Evolutionary conservation across 768 basidiomycete species (phyloP).

Genomic region (Galerina sulciceps): DNA sequence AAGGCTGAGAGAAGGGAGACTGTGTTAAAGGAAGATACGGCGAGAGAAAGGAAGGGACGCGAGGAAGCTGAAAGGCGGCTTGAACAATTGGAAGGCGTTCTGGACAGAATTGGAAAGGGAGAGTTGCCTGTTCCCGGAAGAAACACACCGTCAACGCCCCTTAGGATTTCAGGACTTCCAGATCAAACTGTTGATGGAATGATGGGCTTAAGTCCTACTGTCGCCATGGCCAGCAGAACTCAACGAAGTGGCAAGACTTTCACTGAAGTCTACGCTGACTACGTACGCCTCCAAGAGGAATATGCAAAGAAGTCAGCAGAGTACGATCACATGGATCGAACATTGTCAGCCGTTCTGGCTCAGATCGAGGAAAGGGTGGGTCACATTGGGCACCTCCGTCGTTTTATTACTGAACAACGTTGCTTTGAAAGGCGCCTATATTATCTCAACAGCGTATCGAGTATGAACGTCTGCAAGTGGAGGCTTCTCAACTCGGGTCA

Average conservation of each 20-base stretch:
- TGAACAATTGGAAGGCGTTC: slow-evolving; percentile 73
- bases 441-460: slow-evolving; percentile 89
- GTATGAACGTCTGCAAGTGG: slow-evolving; percentile 81
- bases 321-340: slow-evolving; percentile 83
- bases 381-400: background rate
- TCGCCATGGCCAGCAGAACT: slow-evolving; percentile 80
- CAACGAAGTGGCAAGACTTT: slow-evolving; percentile 89
- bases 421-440: slow-evolving; percentile 74
- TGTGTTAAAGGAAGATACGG: slow-evolving; percentile 68
- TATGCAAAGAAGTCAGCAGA: slow-evolving; percentile 79
- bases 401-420: background rate
- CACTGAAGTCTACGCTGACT: slow-evolving; percentile 93
- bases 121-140: slow-evolving; percentile 65
- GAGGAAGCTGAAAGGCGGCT: slow-evolving; percentile 74
- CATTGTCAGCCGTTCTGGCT: slow-evolving; percentile 76
- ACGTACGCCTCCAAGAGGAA: slow-evolving; percentile 84
- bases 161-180: slow-evolving; percentile 40
- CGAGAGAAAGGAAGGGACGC: slow-evolving; percentile 69
- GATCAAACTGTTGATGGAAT: slow-evolving; percentile 57
- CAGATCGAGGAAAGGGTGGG: slow-evolving; percentile 91
- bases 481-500: slow-evolving; percentile 78
- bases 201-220: slow-evolving; percentile 83
- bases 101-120: slow-evolving; percentile 73
- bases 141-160: slow-evolving; percentile 52
- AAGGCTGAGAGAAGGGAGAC: slow-evolving; percentile 71